Evolutionary conservation across 345 rosid species (phyloP), one percentile per base, ranked within the genome.

Genomic region (Cardamine chenopodiifolia): DNA sequence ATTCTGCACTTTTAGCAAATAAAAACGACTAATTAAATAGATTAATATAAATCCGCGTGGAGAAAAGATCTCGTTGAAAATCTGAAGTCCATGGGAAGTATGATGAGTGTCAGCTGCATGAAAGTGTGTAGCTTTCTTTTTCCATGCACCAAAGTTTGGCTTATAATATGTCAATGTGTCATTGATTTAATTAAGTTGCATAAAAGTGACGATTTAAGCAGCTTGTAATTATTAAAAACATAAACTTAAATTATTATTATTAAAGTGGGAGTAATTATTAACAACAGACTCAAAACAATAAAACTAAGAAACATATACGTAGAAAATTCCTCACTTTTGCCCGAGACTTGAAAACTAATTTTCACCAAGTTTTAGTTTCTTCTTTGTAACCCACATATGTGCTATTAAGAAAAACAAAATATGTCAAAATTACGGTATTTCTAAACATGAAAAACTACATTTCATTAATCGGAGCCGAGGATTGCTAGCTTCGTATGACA

Each of bases 61-160:
- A 49, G 78, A 7, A 66, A 39, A 68, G 62, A 59, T 75, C 56
- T 61, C 9, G 69, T 52, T 75, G 69, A 52, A 75, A 50, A 75
- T 75, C 79, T 68, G 8, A 67, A 19, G 79, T 52, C 49, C 49
- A 68, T 75, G 69, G 57, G 69, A 61, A 75, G 74, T 64, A 75
- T 76, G 63, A 76, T 76, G 74, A 76, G 74, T 61, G 79, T 68
- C 74, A 61, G 74, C 45, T 70, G 52, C 80, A 64, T 77, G 75
- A 70, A 70, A 76, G 75, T 70, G 75, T 54, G 71, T 70, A 70
- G 52, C 59, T 77, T 70, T 64, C 71, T 2, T 77, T 63, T 55
- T 70, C 75, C 72, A 63, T 77, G 71, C 80, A 70, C 40, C 17
- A 56, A 37, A 58, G 61, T 35, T 40, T 70, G 56, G 29, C 71